Conservation (phyloP, 495 filamentous ascomycete genomes). For the Staphylotrichum longicolle region DNA sequence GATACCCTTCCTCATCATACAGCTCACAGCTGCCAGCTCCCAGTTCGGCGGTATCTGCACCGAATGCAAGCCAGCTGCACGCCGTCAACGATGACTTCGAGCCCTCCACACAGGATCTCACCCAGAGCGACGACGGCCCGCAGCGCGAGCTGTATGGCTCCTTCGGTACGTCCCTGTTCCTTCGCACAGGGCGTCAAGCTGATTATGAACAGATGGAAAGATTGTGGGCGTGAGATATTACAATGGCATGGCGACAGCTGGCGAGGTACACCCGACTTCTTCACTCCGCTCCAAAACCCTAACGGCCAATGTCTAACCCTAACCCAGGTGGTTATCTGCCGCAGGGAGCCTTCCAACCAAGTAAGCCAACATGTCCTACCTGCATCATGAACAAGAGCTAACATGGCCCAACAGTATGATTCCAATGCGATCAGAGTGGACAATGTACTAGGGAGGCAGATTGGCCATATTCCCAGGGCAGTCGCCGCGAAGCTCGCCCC, state of each 20-base stretch:
- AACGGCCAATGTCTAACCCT: no score
- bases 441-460: slow-evolving; percentile 75
- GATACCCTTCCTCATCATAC: slow-evolving; percentile 7
- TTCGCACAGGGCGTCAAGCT: neutral
- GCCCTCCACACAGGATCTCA: slow-evolving; percentile 49
- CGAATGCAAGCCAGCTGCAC: neutral
- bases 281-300: no score
- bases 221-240: slow-evolving; percentile 85
- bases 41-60: neutral
- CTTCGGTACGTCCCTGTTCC: slow-evolving; percentile 28
- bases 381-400: neutral
- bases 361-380: slow-evolving; percentile 21
- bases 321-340: slow-evolving; percentile 54
- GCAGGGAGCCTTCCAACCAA: slow-evolving; percentile 66
- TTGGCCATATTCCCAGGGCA: slow-evolving; percentile 72
- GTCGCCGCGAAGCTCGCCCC: slow-evolving; percentile 68
- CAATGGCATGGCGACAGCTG: slow-evolving; percentile 62
- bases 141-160: slow-evolving; percentile 53
- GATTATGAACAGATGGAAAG: slow-evolving; percentile 54
- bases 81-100: slow-evolving; percentile 38
- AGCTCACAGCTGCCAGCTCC: slow-evolving; percentile 2
- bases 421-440: slow-evolving; percentile 74
- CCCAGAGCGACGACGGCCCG: slow-evolving; percentile 48
- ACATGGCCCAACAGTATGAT: slow-evolving; percentile 52
- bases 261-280: slow-evolving; percentile 46